Base-by-base conservation (phyloP, 140 eudicot genomes). In the Anethum foeniculum region DNA sequence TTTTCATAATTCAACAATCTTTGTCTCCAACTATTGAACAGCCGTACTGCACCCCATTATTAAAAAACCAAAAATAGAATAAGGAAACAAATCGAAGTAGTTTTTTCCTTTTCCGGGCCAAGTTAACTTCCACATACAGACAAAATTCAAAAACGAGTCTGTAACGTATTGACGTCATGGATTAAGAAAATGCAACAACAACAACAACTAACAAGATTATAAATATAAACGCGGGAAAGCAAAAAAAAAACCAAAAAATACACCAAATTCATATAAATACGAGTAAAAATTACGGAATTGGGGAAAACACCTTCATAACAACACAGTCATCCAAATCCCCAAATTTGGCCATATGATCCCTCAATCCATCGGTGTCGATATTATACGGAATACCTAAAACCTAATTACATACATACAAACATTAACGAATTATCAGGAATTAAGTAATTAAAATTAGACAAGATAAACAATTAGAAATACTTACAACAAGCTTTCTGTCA, bases 251-350 rank as follows among this genome's bases (percentile, higher is more conserved):
- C 38, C 14, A 38, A 38, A 71, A 71, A 6, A 21, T 0, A 14
- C 6, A 23, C 23, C 4, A 21, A 23, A 0, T 23, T 21, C 30
- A 58, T 7, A 23, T 23, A 58, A 7, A 21, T 54, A 54, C 6
- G 9, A 58, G 0, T 23, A 58, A 56, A 56, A 23, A n/a, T 14
- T 51, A 19, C 7, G 58, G 7, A 51, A 7, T 1, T 41, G 46
- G 30, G 67, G 4, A 7, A 58, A 25, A 62, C 14, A 95, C 99
- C 99, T 95, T 95, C 98, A 95, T 92, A n/a, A 95, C 99, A 77
- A 93, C 85, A 80, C 99, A 95, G 82, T 95, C 99, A 86, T 95
- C 99, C 91, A 95, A 80, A n/a, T 95, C 99, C 79, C 99, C 98
- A 67, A 86, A 95, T 81, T 88, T 95, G 88, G 84, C 81, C 97